phyloP scores from a whole-genome alignment of 176 grass and related monocot genomes.

The Luzula sylvatica region DNA sequence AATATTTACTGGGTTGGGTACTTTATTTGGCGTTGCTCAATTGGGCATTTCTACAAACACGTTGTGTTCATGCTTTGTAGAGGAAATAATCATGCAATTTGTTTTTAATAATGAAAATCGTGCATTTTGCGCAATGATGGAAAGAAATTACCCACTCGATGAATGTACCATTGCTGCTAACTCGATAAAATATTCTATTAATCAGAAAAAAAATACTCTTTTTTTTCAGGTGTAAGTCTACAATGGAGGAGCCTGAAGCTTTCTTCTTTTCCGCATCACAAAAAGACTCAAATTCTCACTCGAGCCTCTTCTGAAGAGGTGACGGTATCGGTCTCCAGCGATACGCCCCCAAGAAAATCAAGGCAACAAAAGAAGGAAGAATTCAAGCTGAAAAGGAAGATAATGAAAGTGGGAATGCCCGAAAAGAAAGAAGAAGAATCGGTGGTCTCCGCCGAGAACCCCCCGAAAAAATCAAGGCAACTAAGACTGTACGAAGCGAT shows the following conservation, averaged over 20 bases:
- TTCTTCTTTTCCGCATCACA: conserved; percentile 8
- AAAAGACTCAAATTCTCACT: conserved; percentile 38
- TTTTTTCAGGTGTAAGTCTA: conserved; percentile 43
- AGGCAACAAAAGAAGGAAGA: too few species aligned
- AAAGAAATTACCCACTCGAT: conserved; percentile 7
- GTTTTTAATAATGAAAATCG: too few species aligned
- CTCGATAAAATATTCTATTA: background rate
- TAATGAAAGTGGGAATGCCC: conserved; percentile 26
- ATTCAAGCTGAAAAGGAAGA: too few species aligned
- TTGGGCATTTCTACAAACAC: conserved; percentile 33
- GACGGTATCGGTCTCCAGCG: too few species aligned
- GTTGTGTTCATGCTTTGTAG: background rate
- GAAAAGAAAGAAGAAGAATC: conserved; percentile 35
- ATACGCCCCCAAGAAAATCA: too few species aligned
- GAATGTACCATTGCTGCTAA: too few species aligned
- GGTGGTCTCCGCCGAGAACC: conserved; percentile 32
- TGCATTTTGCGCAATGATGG: conserved; percentile 2
- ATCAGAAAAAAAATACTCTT: background rate
- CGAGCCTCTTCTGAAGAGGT: conserved; percentile 34
- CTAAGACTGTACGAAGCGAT: conserved; percentile 50
- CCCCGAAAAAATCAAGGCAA: conserved; percentile 61
- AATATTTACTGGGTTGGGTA: background rate
- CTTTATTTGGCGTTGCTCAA: background rate
- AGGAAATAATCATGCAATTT: background rate
- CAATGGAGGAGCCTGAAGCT: conserved; percentile 29